phyloP scores from a whole-genome alignment of 2,329 filamentous ascomycete species.

The Fusarium nurragi region DNA sequence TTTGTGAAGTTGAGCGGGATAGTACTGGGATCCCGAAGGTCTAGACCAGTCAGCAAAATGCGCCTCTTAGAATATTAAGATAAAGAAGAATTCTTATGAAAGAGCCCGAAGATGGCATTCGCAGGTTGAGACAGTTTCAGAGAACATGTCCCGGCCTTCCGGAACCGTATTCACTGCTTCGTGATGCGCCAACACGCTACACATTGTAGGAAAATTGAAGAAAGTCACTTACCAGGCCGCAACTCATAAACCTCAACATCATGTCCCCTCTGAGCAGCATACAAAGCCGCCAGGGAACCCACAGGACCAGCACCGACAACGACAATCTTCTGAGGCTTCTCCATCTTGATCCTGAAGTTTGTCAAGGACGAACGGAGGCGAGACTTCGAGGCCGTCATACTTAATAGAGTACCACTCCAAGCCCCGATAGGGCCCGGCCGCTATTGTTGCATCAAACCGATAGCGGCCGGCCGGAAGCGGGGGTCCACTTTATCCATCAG shows the following conservation, averaged over 20 bases:
- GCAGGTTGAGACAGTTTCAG: not conserved
- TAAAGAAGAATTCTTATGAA: conserved; percentile 5
- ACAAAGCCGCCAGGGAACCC: conserved; percentile 88
- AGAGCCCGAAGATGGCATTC: not conserved
- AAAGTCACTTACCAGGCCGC: conserved; percentile 75
- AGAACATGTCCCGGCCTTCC: not conserved
- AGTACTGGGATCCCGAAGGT: conserved; percentile 84
- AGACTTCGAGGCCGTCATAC: conserved; percentile 23
- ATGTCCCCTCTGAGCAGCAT: conserved; percentile 88
- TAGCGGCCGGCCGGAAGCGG: conserved; percentile 33
- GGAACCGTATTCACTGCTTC: conserved; percentile 1
- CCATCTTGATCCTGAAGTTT: conserved; percentile 46
- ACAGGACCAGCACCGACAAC: conserved; percentile 94
- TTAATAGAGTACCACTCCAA: conserved; percentile 7
- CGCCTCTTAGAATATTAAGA: not conserved
- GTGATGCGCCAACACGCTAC: conserved; percentile 4
- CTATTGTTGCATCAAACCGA: conserved; percentile 28
- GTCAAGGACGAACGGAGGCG: conserved; percentile 40
- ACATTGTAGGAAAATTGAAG: conserved; percentile 6
- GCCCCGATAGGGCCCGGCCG: conserved; percentile 33
- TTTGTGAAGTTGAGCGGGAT: conserved; percentile 94
- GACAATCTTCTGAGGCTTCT: conserved; percentile 71
- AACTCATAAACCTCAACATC: conserved; percentile 95
- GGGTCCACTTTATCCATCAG: conserved; percentile 16
- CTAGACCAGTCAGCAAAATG: conserved; percentile 57